A percentile compares a stretch with the other conserved stretches of the same genome.
phyloP scores from a whole-genome alignment of 441 rosid species.

The Corymbia citriodora region DNA sequence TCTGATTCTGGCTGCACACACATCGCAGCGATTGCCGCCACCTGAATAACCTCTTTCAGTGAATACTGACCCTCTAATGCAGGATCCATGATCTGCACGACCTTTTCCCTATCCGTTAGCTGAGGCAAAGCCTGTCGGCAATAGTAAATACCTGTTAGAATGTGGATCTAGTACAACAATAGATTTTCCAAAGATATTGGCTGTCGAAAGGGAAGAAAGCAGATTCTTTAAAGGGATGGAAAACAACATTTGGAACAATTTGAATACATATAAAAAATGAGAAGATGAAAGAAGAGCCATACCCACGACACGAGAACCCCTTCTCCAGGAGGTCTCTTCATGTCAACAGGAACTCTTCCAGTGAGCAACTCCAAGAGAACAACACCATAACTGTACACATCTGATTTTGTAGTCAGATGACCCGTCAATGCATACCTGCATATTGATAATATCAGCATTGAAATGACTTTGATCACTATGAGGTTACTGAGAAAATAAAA shows the following conservation, averaged over 20 bases:
- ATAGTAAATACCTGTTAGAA: background rate
- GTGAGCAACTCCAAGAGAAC: constrained; percentile 72
- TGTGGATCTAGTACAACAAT: background rate
- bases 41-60: constrained; percentile 83
- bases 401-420: constrained; percentile 71
- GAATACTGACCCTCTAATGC: constrained; percentile 76
- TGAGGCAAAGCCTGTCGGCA: constrained; percentile 59
- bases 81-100: constrained; percentile 83
- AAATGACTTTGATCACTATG: background rate
- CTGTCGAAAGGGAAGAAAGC: background rate
- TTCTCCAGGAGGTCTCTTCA: constrained; percentile 60
- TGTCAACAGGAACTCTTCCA: constrained; percentile 67
- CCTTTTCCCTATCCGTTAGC: constrained; percentile 78
- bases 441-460: background rate
- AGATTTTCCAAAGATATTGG: background rate
- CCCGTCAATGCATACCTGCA: constrained; percentile 70
- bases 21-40: constrained; percentile 98
- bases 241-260: background rate
- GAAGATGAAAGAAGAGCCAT: background rate
- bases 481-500: background rate
- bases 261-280: background rate
- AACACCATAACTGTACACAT: constrained; percentile 69
- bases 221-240: background rate
- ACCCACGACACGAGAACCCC: constrained; percentile 70
- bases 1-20: constrained; percentile 92